These are phyloP conservation scores for Kernera saxatilis DNA, from an alignment of 345 rosid genomes.

Conservation along the genomic window DNA sequence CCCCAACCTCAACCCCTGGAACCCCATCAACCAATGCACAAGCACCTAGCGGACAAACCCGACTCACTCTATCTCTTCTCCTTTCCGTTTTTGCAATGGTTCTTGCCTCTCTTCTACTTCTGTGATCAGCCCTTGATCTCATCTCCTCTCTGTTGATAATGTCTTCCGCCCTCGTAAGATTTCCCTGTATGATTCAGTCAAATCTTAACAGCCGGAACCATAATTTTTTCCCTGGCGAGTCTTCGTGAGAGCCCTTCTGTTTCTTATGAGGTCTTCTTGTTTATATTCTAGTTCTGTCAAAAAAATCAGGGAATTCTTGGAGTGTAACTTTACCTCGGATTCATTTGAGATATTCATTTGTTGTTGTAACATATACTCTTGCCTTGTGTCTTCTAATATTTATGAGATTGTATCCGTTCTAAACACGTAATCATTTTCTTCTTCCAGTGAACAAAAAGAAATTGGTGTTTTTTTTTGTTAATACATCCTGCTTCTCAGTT, in stretches of 20 bases:
- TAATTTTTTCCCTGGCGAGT: neutral
- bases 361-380: constrained; percentile 27
- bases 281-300: constrained; percentile 22
- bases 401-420: constrained; percentile 2
- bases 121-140: constrained; percentile 24
- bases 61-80: constrained; percentile 33
- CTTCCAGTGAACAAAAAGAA: neutral
- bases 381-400: constrained; percentile 8
- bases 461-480: neutral
- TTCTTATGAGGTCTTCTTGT: neutral
- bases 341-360: constrained; percentile 20
- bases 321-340: constrained; percentile 1
- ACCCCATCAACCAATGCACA: constrained; percentile 31
- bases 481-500: neutral
- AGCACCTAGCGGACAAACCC: constrained; percentile 45
- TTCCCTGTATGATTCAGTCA: neutral
- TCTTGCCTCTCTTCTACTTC: constrained; percentile 32
- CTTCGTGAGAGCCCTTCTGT: constrained; percentile 2
- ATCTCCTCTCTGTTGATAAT: constrained; percentile 4
- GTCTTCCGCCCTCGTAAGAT: neutral
- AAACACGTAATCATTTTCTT: constrained; percentile 6
- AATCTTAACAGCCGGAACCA: constrained; percentile 17
- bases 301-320: constrained; percentile 12
- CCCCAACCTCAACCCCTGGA: constrained; percentile 47
- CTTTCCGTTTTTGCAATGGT: constrained; percentile 39